These are phyloP conservation scores for Lepidium aucheri DNA, from an alignment of 345 rosid species.

Conservation along the genomic window DNA sequence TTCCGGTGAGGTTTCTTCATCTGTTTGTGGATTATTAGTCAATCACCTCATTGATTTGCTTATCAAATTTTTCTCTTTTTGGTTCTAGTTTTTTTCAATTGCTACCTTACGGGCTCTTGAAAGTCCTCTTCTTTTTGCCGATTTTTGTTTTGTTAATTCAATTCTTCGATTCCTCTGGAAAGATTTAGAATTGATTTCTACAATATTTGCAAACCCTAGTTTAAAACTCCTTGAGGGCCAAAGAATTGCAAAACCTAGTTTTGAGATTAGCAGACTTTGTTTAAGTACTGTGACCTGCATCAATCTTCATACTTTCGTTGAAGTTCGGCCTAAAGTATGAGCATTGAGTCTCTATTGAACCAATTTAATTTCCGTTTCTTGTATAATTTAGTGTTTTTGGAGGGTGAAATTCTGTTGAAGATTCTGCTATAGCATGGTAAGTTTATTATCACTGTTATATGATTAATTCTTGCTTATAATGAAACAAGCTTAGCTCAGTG, in stretches of 20 bases:
- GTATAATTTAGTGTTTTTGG: background rate
- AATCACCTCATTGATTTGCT: background rate
- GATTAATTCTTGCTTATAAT: background rate
- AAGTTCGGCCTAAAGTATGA: background rate
- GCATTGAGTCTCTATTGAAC: background rate
- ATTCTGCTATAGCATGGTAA: slow-evolving; percentile 14
- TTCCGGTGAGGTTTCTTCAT: slow-evolving; percentile 7
- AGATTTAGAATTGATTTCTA: background rate
- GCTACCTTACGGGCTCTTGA: background rate
- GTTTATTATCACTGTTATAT: background rate
- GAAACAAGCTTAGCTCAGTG: background rate
- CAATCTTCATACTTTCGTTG: background rate
- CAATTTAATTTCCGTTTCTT: background rate
- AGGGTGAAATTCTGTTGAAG: background rate
- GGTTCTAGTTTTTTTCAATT: background rate
- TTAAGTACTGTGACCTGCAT: background rate
- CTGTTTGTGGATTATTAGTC: background rate
- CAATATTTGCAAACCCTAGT: background rate
- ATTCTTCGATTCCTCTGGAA: background rate
- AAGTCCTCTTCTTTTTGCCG: background rate
- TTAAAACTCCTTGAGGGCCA: background rate
- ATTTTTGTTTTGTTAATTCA: background rate
- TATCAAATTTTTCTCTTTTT: too few species aligned
- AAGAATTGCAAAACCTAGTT: background rate
- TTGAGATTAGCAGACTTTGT: background rate